Evolutionary conservation across 139 green algal species (phyloP), one percentile per base, ranked within the genome.

Genomic region (Spirogloea muscicola): DNA sequence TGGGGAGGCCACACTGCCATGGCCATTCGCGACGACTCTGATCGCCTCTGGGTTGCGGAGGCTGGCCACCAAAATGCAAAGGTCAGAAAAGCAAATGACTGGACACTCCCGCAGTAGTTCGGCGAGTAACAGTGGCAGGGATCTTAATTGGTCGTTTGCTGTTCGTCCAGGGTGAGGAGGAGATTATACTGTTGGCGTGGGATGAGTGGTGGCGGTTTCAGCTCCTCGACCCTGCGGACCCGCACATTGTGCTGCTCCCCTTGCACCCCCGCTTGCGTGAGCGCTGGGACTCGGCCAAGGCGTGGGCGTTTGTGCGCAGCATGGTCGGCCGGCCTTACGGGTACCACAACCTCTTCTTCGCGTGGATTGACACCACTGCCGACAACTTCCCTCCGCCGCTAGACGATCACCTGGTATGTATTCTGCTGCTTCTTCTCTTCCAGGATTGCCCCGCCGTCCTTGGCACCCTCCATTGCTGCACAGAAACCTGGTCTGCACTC

Each of bases 301-400:
- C 68, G 9, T 80, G 65, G 74, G 37, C 3, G 39, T 80, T 66
- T 21, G 74, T 79, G 13, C 1, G 68, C 4, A 9, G 5, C 1
- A 80, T 82, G 74, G 68, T 61, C 4, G 74, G 74, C n/a, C 58
- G 31, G 21, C 67, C 57, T 2, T 82, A 73, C 58, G 74, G 74
- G 2, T 79, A 44, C 29, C 74, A 82, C 46, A 82, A 79, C 1
- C 79, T 82, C 3, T 49, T 82, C 25, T 82, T 82, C 66, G 79
- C 67, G 41, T 82, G 74, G 74, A 77, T 82, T n/a, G 74, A 82
- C 37, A 77, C 68, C 0, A 0, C 52, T 16, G 25, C 27, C 1
- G 37, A 58, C 36, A 82, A 82, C 60, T 82, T 64, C 5, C 66
- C 74, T 0, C 43, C 68, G 0, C 66, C 66, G 2, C 31, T 82